Evolutionary conservation across 805 yeast species (phyloP), one percentile per base, ranked within the genome.

Genomic region (Wickerhamiella australiensis): DNA sequence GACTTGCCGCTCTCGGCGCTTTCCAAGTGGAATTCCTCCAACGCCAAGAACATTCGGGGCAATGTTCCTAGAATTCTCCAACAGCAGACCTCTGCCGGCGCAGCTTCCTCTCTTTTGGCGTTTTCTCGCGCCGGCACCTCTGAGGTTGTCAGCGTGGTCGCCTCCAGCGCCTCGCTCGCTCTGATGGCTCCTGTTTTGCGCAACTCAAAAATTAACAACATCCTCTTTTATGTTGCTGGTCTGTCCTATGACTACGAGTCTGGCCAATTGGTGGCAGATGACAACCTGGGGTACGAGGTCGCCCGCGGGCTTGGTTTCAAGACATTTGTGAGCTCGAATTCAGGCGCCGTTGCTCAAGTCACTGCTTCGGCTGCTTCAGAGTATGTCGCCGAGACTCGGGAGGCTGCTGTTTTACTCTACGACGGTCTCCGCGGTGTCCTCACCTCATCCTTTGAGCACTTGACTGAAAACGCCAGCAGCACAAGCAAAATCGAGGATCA

Each of bases 21-120:
- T 54, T 70, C 69, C 53, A 64, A 73, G 47, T 86, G 95, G 95
- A 61, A 72, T 41, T 63, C 68, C 42, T 64, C 70, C 45, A 70
- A 69, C 59, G 73, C 76, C 59, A 60, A 62, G 36, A 81, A 82
- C 61, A 68, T 76, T 12, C 60, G 65, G 42, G 79, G 79, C 21
- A 65, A 63, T n/a, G 76, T 79, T 49, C 92, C 94, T 23, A 70
- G 70, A 49, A 65, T 81, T 56, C 70, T 77, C 60, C 68, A 59
- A 47, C 57, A 65, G 48, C 86, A 87, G 60, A 76, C 85, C 50
- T 78, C 95, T 63, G 70, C 82, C 2, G 96, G 96, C 58, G 92
- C 95, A 27, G 85, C 90, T 42, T 74, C 78, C 54, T 76, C 84
- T 23, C 73, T 90, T 42, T 68, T 84, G 46, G 96, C 96, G 35